Base-by-base conservation (phyloP, 768 basidiomycete species). In the Filobasidium floriforme region DNA sequence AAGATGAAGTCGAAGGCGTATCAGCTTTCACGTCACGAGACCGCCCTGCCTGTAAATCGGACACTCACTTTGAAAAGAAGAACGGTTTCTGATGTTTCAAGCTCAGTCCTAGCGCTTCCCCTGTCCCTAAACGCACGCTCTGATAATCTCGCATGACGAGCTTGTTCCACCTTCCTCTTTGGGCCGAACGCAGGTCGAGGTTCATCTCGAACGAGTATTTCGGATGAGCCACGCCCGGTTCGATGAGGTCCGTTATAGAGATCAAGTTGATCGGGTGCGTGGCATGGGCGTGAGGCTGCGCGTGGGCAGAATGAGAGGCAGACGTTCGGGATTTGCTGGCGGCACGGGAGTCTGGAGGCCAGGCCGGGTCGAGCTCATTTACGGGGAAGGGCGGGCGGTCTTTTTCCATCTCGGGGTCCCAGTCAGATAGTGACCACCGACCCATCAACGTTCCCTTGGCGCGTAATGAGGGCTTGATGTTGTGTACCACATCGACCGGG, bases 21-120 rank as follows among this genome's bases (percentile, higher is more conserved):
- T 55, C 44, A 41, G 29, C 32, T 18, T 32, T 15, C 54, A 7
- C 15, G 5, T 32, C 15, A 9, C 32, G 32, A 37, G 32, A 37
- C 32, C 32, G 32, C 26, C 24, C 54, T 28, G 5, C 2, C 26
- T 49, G 6, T 54, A 2, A 28, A 61, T n/a, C n/a, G n/a, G 46
- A 54, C 49, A 90, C 74, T 83, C 83, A 71, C 78, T 89, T 92
- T 49, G 90, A 92, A 79, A 96, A 96, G 87, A 89, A 92, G 76
- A 90, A 94, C n/a, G 90, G 85, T 63, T 89, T 83, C 75, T 92
- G 90, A 70, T 92, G 86, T 73, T 89, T 90, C 71, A 92, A 79
- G 11, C 85, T 81, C 32, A 94, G 80, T 19, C 87, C 85, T 11
- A 83, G 75, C 14, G 83, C 80, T 74, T 92, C 90, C 1, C 89